Evolutionary conservation across 2,329 filamentous ascomycete genomes (phyloP), one percentile per base, ranked within the genome.

Genomic region (Ascochyta rabiei): DNA sequence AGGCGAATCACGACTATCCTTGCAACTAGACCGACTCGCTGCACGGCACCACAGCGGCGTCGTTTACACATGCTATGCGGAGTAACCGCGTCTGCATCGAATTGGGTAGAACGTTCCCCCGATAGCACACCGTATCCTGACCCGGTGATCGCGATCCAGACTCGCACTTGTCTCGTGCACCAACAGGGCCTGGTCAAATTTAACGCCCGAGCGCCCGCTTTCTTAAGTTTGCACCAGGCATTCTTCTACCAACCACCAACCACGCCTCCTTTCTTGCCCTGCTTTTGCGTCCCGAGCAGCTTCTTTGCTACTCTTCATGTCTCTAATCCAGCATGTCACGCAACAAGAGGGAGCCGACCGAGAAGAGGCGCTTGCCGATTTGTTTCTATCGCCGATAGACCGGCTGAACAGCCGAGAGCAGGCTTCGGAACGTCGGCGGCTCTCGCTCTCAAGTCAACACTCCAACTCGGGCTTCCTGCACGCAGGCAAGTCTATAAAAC

Each of bases 291-390:
- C 54, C 52, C 34, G 48, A 56, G 38, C 28, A 49, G 21, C 24
- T 45, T 44, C 33, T 30, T 56, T 58, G 54, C 58, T 53, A 57
- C 57, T 56, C 55, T 49, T 53, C 42, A 82, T 83, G 80, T 82
- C 81, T 65, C 72, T 83, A 47, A 74, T 80, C 54, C 80, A 82
- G 67, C 80, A 81, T 67, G 80, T 82, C 51, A 79, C 79, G 42
- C 73, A 75, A 46, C 74, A 80, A 63, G 80, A 82, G 65, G 80
- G 80, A 59, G 72, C 72, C 41, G 80, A 82, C 63, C 74, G 78
- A 53, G 76, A 80, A 39, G 73, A 75, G 60, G 72, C 71, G 3
- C 61, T 74, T 31, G 67, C 71, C 48, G 70, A 74, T 51, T 60
- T 75, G 37, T 72, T 74, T 42, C 59, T 75, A 18, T 64, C 70